These are phyloP conservation scores for Chrysoporthe cubensis DNA, from an alignment of 2,329 filamentous ascomycete species.

Conservation along the genomic window DNA sequence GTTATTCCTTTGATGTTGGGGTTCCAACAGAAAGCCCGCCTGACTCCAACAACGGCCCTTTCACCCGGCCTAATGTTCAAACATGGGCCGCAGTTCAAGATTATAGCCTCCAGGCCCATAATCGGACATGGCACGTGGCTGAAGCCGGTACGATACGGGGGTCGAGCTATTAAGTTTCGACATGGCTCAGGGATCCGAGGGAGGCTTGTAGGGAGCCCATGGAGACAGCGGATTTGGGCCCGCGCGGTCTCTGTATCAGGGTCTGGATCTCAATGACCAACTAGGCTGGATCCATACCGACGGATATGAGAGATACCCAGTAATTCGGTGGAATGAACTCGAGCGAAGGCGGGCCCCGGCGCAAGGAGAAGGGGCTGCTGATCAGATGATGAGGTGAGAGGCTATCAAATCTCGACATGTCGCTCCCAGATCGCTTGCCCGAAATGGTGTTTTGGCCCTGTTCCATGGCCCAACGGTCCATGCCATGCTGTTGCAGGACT, in stretches of 20 bases:
- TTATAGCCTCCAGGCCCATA: slow-evolving; percentile 11
- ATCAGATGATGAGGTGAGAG: slow-evolving; percentile 29
- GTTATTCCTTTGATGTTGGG: slow-evolving; percentile 13
- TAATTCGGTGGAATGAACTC: slow-evolving; percentile 19
- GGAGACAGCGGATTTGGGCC: not conserved
- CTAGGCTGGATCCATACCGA: slow-evolving; percentile 21
- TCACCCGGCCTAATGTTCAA: not conserved
- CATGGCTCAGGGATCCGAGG: slow-evolving; percentile 30
- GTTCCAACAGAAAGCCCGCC: not conserved
- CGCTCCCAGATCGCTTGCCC: slow-evolving; percentile 24
- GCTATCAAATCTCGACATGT: slow-evolving; percentile 23
- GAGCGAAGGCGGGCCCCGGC: slow-evolving; percentile 15
- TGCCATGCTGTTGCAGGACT: slow-evolving; percentile 21
- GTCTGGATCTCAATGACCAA: slow-evolving; percentile 18
- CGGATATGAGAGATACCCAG: slow-evolving; percentile 8
- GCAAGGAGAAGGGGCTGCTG: slow-evolving; percentile 15
- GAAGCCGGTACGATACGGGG: slow-evolving; percentile 23
- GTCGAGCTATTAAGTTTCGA: slow-evolving; percentile 26
- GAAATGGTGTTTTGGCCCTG: slow-evolving; percentile 28
- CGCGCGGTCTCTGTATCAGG: not conserved
- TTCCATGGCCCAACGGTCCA: slow-evolving; percentile 27
- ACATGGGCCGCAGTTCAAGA: slow-evolving; percentile 13
- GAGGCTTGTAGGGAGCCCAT: slow-evolving; percentile 19
- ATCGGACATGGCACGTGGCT: slow-evolving; percentile 28
- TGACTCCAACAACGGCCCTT: not conserved